These are phyloP conservation scores for Chlorella sp. DNA, from an alignment of 139 green algal genomes.

Conservation along the genomic window DNA sequence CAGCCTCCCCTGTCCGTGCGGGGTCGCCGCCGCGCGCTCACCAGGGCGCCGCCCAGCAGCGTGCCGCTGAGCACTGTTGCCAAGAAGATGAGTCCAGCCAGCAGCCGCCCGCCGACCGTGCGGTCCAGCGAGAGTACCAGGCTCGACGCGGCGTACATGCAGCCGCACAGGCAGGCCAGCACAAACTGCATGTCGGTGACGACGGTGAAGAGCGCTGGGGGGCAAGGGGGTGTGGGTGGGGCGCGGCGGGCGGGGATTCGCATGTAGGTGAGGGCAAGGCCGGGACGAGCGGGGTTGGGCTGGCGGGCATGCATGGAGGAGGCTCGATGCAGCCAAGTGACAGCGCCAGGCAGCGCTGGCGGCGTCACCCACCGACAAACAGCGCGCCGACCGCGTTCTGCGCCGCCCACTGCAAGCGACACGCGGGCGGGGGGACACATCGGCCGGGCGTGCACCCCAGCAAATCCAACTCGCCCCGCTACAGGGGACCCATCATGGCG, in stretches of 20 bases:
- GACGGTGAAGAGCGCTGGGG: slow-evolving; percentile 11
- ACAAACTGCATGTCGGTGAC: slow-evolving; percentile 4
- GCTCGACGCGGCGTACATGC: slow-evolving; percentile 14
- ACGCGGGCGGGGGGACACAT: no score
- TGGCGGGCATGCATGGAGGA: no score
- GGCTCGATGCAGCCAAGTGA: no score
- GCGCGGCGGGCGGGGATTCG: no score
- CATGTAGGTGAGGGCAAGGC: no score
- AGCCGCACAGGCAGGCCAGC: slow-evolving; percentile 11
- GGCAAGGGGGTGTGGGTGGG: background rate
- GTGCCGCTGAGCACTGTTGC: slow-evolving; percentile 21
- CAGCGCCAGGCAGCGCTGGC: background rate
- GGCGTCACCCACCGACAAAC: slow-evolving; percentile 1
- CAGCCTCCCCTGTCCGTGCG: background rate
- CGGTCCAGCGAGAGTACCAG: slow-evolving; percentile 30
- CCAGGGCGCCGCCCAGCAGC: background rate
- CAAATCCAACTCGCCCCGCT: no score
- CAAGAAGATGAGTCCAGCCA: slow-evolving; percentile 15
- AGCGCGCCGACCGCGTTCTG: slow-evolving; percentile 26
- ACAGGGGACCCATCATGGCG: no score
- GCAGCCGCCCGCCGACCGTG: slow-evolving; percentile 19
- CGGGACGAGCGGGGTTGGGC: no score
- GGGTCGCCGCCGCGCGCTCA: background rate
- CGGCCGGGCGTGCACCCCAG: no score
- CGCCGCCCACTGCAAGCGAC: slow-evolving; percentile 21